phyloP scores from a whole-genome alignment of 768 basidiomycete genomes.

The Tricholoma terreum region DNA sequence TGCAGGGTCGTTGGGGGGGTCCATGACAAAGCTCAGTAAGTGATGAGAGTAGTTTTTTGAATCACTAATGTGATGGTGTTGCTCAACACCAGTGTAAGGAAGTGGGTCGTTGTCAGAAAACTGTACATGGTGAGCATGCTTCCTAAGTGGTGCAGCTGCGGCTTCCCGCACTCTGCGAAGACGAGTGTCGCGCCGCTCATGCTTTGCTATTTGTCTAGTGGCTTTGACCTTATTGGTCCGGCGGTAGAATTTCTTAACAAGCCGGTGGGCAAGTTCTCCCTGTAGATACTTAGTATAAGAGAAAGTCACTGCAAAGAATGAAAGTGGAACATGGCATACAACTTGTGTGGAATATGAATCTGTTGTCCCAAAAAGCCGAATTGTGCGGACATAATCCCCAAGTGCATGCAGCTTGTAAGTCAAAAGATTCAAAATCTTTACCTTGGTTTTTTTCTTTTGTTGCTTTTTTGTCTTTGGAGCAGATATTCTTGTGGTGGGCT shows the following conservation, averaged over 20 bases:
- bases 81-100: too few species aligned
- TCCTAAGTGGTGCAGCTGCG: not conserved
- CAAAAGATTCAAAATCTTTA: constrained; percentile 7
- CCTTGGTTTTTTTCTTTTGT: not conserved
- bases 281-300: not conserved
- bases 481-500: too few species aligned
- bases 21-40: not conserved
- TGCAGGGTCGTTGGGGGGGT: too few species aligned
- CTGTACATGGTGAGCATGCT: not conserved
- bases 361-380: constrained; percentile 5
- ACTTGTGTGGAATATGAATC: constrained; percentile 6
- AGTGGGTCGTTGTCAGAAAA: not conserved
- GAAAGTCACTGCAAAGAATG: not conserved
- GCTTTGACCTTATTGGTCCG: constrained; percentile 7
- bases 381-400: constrained; percentile 8
- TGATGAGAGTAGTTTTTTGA: too few species aligned
- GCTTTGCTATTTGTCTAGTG: constrained; percentile 7
- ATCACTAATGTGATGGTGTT: too few species aligned
- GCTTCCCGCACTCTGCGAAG: not conserved
- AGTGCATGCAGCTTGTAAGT: constrained; percentile 13
- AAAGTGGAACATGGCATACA: not conserved
- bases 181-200: constrained; percentile 8
- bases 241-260: constrained; percentile 5
- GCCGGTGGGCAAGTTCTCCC: constrained; percentile 17
- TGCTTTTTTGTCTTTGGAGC: not conserved